phyloP scores from a whole-genome alignment of 345 rosid species.

The Reutealis trisperma region DNA sequence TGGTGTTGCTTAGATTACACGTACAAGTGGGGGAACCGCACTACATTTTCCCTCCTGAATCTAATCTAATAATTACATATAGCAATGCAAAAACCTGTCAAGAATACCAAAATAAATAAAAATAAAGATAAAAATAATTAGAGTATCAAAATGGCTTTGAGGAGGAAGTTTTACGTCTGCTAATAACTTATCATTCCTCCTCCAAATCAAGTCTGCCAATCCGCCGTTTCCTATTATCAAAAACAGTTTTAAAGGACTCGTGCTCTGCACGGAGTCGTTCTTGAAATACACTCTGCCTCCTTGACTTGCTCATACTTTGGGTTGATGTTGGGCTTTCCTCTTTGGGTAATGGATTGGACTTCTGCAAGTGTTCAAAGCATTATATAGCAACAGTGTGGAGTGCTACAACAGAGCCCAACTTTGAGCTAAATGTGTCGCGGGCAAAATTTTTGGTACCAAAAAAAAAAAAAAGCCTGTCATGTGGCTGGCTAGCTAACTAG shows the following conservation, averaged over 20 bases:
- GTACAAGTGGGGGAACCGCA: not conserved
- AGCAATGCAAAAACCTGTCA: not conserved
- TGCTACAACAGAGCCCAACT: too few relatives aligned
- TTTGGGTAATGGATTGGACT: slow-evolving; percentile 64
- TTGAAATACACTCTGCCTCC: slow-evolving; percentile 63
- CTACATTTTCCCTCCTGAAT: not conserved
- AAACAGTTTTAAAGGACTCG: slow-evolving; percentile 83
- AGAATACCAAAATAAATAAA: not conserved
- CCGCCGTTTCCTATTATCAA: slow-evolving; percentile 66
- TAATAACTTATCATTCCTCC: slow-evolving; percentile 34
- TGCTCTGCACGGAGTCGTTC: slow-evolving; percentile 77
- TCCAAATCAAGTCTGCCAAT: slow-evolving; percentile 49
- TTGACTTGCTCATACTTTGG: slow-evolving; percentile 43
- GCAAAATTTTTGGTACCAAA: too few relatives aligned
- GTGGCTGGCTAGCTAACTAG: not conserved
- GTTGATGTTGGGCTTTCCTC: slow-evolving; percentile 36
- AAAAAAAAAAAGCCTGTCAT: too few relatives aligned
- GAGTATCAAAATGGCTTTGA: not conserved
- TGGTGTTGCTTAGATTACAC: not conserved
- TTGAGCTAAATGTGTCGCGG: too few relatives aligned
- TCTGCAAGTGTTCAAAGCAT: slow-evolving; percentile 41
- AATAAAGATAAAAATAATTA: too few relatives aligned
- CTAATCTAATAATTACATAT: not conserved
- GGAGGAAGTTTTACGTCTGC: too few relatives aligned
- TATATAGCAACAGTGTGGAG: not conserved